phyloP scores from a whole-genome alignment of 768 basidiomycete genomes.

The Podaxis sp. region DNA sequence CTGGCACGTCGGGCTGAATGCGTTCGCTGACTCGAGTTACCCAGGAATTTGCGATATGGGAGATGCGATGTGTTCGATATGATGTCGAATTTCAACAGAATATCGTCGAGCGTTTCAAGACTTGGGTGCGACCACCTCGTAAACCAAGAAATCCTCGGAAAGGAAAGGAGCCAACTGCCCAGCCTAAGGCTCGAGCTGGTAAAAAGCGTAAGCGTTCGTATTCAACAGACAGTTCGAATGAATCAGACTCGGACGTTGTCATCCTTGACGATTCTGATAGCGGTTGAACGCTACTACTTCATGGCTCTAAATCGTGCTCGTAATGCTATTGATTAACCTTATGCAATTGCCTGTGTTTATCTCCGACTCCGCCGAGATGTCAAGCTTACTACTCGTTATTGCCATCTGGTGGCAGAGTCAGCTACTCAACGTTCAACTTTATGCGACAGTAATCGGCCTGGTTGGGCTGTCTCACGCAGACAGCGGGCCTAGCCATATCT shows the following conservation, averaged over 20 bases:
- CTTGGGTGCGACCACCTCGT: not conserved
- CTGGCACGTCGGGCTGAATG: not conserved
- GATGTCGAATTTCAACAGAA: not conserved
- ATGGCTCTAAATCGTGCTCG: not conserved
- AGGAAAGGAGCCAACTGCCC: not conserved
- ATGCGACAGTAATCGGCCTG: not conserved
- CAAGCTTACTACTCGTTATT: too few species aligned
- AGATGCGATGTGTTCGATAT: constrained; percentile 6
- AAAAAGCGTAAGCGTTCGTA: not conserved
- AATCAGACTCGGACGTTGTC: not conserved
- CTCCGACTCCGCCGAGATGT: too few species aligned
- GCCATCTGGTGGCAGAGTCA: not conserved
- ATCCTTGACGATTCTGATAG: not conserved
- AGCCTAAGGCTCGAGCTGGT: not conserved
- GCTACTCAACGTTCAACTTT: not conserved
- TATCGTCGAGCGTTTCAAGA: not conserved
- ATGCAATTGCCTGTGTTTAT: not conserved
- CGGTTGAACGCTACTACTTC: not conserved
- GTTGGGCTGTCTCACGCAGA: not conserved
- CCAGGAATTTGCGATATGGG: constrained; percentile 9
- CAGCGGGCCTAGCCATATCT: not conserved
- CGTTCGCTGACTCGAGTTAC: not conserved
- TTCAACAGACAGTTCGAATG: not conserved
- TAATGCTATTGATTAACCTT: not conserved
- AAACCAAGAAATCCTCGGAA: not conserved